Percentiles rank a stretch among this genome's conserved stretches.
Evolutionary conservation across 495 filamentous ascomycete species (phyloP).

Genomic region (Rostrohypoxylon terebratum): DNA sequence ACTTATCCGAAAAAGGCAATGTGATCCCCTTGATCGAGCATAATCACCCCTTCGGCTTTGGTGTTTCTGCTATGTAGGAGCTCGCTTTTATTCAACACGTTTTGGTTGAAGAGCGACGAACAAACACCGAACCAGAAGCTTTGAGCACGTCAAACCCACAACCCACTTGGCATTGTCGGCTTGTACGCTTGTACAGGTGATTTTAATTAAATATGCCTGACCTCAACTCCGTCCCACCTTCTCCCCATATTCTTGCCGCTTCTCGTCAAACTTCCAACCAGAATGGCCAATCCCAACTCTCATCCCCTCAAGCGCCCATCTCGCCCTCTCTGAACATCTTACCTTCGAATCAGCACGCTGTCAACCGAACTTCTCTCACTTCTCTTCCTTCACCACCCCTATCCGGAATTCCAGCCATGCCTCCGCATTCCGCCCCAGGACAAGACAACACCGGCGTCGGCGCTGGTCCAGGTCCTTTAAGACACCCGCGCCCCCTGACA

Average conservation of each 20-base stretch:
- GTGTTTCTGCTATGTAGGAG: constrained; percentile 2
- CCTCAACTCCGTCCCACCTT: constrained; percentile 69
- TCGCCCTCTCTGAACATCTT: constrained; percentile 61
- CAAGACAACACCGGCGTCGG: constrained; percentile 69
- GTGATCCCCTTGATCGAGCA: constrained; percentile 8
- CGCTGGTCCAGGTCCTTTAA: constrained; percentile 74
- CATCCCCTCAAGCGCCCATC: constrained; percentile 39
- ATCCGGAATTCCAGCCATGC: constrained; percentile 57
- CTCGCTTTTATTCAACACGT: background rate
- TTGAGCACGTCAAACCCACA: constrained; percentile 8
- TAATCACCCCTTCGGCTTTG: constrained; percentile 5
- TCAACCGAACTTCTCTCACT: constrained; percentile 60
- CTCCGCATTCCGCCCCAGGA: constrained; percentile 41
- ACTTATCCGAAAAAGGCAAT: constrained; percentile 6
- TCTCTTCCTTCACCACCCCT: constrained; percentile 64
- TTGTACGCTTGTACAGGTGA: background rate
- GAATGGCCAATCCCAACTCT: constrained; percentile 43
- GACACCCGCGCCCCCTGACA: constrained; percentile 86
- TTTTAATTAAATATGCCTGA: constrained; percentile 61
- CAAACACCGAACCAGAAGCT: background rate
- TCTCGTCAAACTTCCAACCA: constrained; percentile 47
- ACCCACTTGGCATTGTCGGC: constrained; percentile 6
- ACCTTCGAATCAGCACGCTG: constrained; percentile 64
- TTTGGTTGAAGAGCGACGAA: constrained; percentile 11
- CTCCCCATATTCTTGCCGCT: constrained; percentile 59